phyloP scores from a whole-genome alignment of 1,139 yeast genomes.

The Yueomyces sp. region DNA sequence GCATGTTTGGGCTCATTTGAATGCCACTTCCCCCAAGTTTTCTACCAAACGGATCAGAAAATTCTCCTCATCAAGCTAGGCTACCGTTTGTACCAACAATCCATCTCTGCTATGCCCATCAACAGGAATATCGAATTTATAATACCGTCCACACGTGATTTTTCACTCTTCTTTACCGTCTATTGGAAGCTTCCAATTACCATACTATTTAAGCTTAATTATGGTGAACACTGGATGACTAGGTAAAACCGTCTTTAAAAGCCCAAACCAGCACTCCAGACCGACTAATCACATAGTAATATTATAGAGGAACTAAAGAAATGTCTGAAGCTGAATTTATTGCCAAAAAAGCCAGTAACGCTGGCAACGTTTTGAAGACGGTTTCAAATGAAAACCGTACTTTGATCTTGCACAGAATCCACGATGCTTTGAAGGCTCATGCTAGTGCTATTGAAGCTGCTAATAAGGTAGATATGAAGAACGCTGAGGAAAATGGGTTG shows the following conservation, averaged over 20 bases:
- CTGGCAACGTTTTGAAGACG: constrained; percentile 73
- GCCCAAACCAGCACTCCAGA: neutral
- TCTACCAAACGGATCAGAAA: too few relatives aligned
- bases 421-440: constrained; percentile 46
- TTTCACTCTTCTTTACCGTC: too few relatives aligned
- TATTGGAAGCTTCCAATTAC: too few relatives aligned
- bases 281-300: neutral
- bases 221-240: neutral
- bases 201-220: too few relatives aligned
- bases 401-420: constrained; percentile 55
- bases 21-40: too few relatives aligned
- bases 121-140: too few relatives aligned
- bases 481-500: constrained; percentile 47
- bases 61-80: too few relatives aligned
- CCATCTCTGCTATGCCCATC: too few relatives aligned
- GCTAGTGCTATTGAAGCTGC: constrained; percentile 58
- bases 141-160: too few relatives aligned
- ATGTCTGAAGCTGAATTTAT: constrained; percentile 48
- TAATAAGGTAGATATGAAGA: constrained; percentile 60
- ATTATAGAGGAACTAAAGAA: neutral
- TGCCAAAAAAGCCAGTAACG: constrained; percentile 65
- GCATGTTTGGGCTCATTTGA: too few relatives aligned
- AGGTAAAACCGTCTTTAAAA: neutral
- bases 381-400: constrained; percentile 64
- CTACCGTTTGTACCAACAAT: too few relatives aligned